Evolutionary conservation across 2,329 filamentous ascomycete species (phyloP).

Genomic region (Aspergillus glaucus): DNA sequence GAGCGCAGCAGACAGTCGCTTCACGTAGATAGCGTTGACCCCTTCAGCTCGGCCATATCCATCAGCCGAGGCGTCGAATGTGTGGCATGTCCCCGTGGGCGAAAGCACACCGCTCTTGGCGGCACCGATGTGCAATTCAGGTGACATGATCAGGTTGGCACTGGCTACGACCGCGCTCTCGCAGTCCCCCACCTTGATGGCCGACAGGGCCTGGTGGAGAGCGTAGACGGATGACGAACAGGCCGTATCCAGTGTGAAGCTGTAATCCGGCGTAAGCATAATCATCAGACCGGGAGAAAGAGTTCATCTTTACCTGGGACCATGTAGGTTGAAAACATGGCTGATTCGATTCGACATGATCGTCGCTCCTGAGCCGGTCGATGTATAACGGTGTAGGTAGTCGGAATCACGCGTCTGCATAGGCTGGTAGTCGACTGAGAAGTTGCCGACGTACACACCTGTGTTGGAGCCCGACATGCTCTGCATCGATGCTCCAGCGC

Average conservation of each 20-base stretch:
- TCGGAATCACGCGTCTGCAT: not conserved
- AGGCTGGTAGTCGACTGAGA: constrained; percentile 12
- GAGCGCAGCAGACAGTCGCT: constrained; percentile 40
- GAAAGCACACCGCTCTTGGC: constrained; percentile 30
- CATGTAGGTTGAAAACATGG: constrained; percentile 33
- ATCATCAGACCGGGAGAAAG: too few relatives aligned
- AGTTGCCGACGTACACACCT: constrained; percentile 13
- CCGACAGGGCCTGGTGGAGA: constrained; percentile 33
- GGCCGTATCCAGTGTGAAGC: constrained; percentile 24
- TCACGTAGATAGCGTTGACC: constrained; percentile 19
- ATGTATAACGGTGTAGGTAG: constrained; percentile 1
- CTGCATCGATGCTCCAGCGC: constrained; percentile 14
- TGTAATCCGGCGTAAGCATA: too few relatives aligned
- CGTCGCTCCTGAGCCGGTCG: constrained; percentile 10
- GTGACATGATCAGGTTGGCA: constrained; percentile 16
- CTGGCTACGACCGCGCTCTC: constrained; percentile 16
- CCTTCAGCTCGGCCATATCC: constrained; percentile 32
- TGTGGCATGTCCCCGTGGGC: constrained; percentile 25
- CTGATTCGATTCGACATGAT: constrained; percentile 21
- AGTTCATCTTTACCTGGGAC: constrained; percentile 14
- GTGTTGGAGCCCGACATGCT: constrained; percentile 12
- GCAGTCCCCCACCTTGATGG: constrained; percentile 15
- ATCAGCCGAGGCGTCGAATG: constrained; percentile 29
- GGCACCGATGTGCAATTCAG: constrained; percentile 16
- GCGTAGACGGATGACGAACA: constrained; percentile 36